Conservation (phyloP, 140 eudicot genomes). For the Stevia rebaudiana region DNA sequence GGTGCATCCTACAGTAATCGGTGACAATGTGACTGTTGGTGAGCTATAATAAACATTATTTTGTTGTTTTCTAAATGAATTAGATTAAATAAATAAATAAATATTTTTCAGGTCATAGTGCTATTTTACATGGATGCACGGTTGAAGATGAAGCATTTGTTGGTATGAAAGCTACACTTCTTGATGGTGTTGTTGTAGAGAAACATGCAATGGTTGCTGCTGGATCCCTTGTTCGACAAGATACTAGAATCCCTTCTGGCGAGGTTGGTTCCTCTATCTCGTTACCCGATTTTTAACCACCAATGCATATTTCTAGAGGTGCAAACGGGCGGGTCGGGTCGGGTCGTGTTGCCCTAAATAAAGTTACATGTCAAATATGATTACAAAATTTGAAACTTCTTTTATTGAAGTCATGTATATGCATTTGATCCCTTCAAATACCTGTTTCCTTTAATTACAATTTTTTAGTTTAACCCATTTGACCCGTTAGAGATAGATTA, state of each 20-base stretch:
- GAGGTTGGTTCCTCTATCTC: slow-evolving; percentile 35
- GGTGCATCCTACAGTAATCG: slow-evolving; percentile 63
- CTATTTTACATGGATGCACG: slow-evolving; percentile 67
- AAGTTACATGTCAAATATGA: not conserved
- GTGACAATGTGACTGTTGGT: slow-evolving; percentile 80
- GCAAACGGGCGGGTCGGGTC: not conserved
- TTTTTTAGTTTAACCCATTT: not conserved
- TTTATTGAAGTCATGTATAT: not conserved
- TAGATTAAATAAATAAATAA: not conserved
- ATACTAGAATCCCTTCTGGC: slow-evolving; percentile 54
- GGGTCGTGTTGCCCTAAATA: not conserved
- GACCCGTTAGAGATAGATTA: no score
- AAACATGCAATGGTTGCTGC: slow-evolving; percentile 74
- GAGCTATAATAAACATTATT: slow-evolving; percentile 7
- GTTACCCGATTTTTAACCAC: not conserved
- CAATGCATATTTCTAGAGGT: not conserved
- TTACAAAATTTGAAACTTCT: not conserved
- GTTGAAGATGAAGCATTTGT: slow-evolving; percentile 66
- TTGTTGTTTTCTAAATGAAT: not conserved
- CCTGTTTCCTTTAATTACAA: not conserved
- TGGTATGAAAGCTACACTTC: slow-evolving; percentile 70
- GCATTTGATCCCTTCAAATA: not conserved
- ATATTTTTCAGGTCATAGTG: slow-evolving; percentile 52
- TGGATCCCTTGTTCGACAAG: slow-evolving; percentile 68
- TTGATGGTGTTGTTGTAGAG: slow-evolving; percentile 67